These are phyloP conservation scores for Pseudogymnoascus pannorum DNA, from an alignment of 2,329 filamentous ascomycete genomes.

Conservation along the genomic window DNA sequence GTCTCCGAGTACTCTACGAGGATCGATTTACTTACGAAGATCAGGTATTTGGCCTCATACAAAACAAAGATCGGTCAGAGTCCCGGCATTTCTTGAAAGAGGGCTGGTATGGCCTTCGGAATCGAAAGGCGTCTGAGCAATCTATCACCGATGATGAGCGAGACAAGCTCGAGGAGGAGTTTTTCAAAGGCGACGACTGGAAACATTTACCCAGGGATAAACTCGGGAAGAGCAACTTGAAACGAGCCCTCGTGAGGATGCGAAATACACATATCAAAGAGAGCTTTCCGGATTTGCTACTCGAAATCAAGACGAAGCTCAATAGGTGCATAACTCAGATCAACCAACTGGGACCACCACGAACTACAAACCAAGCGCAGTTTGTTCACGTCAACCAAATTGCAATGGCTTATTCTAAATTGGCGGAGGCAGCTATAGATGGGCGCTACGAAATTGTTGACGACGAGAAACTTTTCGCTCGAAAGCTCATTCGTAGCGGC, in stretches of 20 bases:
- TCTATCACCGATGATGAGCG: slow-evolving; percentile 24
- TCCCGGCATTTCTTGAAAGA: slow-evolving; percentile 28
- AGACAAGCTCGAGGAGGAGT: slow-evolving; percentile 13
- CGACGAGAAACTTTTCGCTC: slow-evolving; percentile 10
- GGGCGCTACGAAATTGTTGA: slow-evolving; percentile 14
- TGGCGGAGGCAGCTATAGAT: slow-evolving; percentile 13
- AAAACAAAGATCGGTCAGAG: slow-evolving; percentile 17
- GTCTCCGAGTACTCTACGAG: slow-evolving; percentile 20
- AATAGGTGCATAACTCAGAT: slow-evolving; percentile 10
- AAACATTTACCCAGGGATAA: slow-evolving; percentile 13
- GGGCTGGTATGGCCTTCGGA: slow-evolving; percentile 40
- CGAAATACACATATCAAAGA: slow-evolving; percentile 15
- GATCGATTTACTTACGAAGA: slow-evolving; percentile 30
- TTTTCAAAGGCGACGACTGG: slow-evolving; percentile 17
- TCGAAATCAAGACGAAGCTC: slow-evolving; percentile 13
- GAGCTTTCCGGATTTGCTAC: slow-evolving; percentile 14
- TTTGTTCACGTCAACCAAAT: slow-evolving; percentile 11
- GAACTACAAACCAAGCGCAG: slow-evolving; percentile 12
- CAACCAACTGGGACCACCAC: slow-evolving; percentile 12
- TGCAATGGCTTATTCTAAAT: slow-evolving; percentile 12
- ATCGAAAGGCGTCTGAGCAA: slow-evolving; percentile 29
- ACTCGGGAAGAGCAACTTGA: slow-evolving; percentile 16
- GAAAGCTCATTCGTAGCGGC: slow-evolving; percentile 12
- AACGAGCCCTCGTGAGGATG: slow-evolving; percentile 14
- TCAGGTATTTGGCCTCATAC: slow-evolving; percentile 16